phyloP scores from a whole-genome alignment of 2,329 filamentous ascomycete species.

The Aspergillus vadensis region DNA sequence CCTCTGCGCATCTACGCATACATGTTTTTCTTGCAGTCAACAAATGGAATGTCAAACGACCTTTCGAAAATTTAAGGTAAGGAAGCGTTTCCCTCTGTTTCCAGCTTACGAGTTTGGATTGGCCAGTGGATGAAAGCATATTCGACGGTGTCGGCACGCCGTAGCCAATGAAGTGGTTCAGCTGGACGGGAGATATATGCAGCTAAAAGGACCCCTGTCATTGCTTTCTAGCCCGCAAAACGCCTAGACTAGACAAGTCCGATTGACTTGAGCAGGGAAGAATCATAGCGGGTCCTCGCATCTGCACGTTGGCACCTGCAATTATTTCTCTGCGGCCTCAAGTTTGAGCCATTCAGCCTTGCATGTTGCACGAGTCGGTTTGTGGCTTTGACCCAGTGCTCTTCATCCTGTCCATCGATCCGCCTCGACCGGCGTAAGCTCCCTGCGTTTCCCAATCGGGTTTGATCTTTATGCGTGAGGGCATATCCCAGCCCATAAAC shows the following conservation, averaged over 20 bases:
- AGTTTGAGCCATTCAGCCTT: constrained; percentile 11
- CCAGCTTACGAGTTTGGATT: constrained; percentile 27
- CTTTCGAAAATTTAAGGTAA: constrained; percentile 29
- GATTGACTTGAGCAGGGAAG: constrained; percentile 16
- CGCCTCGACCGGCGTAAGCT: neutral
- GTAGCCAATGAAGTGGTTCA: constrained; percentile 29
- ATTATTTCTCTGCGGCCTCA: constrained; percentile 13
- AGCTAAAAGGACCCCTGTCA: constrained; percentile 29
- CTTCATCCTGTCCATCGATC: neutral
- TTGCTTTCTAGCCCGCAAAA: constrained; percentile 16
- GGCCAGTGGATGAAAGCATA: constrained; percentile 24
- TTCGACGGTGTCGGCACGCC: constrained; percentile 26
- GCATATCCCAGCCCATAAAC: neutral
- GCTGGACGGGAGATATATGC: constrained; percentile 30
- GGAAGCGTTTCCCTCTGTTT: constrained; percentile 24
- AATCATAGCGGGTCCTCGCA: constrained; percentile 27
- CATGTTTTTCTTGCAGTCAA: constrained; percentile 26
- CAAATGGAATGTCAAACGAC: constrained; percentile 35
- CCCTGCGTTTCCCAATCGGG: constrained; percentile 1
- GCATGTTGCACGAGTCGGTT: constrained; percentile 4
- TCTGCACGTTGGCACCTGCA: constrained; percentile 26
- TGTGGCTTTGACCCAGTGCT: constrained; percentile 1
- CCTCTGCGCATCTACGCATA: constrained; percentile 37
- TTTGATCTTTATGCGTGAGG: neutral
- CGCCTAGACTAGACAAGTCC: constrained; percentile 11